Evolutionary conservation across 805 yeast species (phyloP), one percentile per base, ranked within the genome.

Genomic region (Sporopachydermia quercuum): DNA sequence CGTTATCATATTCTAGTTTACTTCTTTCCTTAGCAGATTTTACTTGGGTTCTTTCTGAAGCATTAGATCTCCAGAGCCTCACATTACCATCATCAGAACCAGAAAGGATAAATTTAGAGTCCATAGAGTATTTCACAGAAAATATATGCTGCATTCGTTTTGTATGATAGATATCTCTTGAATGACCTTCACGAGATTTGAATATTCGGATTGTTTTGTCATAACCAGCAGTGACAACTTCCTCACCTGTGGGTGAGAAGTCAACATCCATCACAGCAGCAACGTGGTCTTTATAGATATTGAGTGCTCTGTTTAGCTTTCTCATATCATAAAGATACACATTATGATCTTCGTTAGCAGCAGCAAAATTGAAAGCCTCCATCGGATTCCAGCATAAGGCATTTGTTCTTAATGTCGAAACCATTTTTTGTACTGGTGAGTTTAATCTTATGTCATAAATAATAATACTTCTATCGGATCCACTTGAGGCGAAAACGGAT

Each of bases 21-120:
- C 77, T 62, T 56, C 91, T 74, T 60, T 84, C 81, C 51, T 81
- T 74, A 5, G 91, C 63, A 2, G 91, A 76, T 61, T 83, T 82
- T 45, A 85, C 78, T 42, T 76, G 76, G 1, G 93, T 68, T 52
- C 96, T 70, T 43, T 84, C 94, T 57, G 81, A 74, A 0, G 96
- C 93, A 42, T 70, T 71, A 5, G 94, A 62, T 60, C 98, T 70
- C 99, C 99, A 91, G 42, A 93, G 51, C 49, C 99, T 70, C 18
- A 93, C 76, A 58, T 93, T 93, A 48, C 96, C 93, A 57, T 91
- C 99, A 58, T 91, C 98, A 2, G 95, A 83, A 15, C 96, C 98
- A 43, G 85, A 74, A 39, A 87, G 61, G 27, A 91, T 74, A 60
- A 85, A 91, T 53, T 78, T 76, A 41, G 93, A 71, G 60, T 91